Conservation (phyloP, 2,329 filamentous ascomycete species). For the Diaporthe vaccinii region DNA sequence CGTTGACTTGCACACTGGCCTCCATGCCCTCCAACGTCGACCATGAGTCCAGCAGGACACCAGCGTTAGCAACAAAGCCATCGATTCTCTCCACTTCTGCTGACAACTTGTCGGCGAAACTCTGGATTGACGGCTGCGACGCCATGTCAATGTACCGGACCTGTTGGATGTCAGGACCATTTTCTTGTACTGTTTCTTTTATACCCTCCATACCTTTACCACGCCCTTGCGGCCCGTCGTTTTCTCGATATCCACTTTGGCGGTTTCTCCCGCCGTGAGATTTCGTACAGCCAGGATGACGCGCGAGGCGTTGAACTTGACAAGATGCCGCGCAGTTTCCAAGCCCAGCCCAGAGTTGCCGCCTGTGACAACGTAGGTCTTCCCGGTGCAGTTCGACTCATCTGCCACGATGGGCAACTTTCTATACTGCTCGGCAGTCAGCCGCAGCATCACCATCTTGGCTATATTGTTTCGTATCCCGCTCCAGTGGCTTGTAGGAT, state of each 20-base stretch:
- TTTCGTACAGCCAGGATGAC: constrained; percentile 21
- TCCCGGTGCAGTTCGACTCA: neutral
- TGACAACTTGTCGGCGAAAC: constrained; percentile 48
- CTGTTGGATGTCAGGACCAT: neutral
- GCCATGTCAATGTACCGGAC: constrained; percentile 35
- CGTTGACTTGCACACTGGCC: neutral
- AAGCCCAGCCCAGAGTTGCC: constrained; percentile 9
- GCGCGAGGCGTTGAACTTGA: neutral
- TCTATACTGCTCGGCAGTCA: constrained; percentile 13
- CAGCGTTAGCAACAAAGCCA: neutral
- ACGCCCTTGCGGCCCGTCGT: neutral
- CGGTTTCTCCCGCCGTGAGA: neutral
- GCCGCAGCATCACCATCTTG: neutral
- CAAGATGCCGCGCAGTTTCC: constrained; percentile 24
- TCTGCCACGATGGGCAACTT: constrained; percentile 4
- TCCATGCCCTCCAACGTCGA: neutral
- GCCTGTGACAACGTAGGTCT: constrained; percentile 22
- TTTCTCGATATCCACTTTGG: constrained; percentile 4
- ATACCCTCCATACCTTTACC: neutral
- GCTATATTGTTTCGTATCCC: neutral
- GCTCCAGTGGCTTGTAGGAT: neutral
- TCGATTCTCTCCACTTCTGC: constrained; percentile 48
- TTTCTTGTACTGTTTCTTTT: neutral
- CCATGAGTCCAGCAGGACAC: neutral
- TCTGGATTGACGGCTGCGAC: constrained; percentile 30